Conservation (phyloP, 768 basidiomycete species). For the Phallus indusiatus region DNA sequence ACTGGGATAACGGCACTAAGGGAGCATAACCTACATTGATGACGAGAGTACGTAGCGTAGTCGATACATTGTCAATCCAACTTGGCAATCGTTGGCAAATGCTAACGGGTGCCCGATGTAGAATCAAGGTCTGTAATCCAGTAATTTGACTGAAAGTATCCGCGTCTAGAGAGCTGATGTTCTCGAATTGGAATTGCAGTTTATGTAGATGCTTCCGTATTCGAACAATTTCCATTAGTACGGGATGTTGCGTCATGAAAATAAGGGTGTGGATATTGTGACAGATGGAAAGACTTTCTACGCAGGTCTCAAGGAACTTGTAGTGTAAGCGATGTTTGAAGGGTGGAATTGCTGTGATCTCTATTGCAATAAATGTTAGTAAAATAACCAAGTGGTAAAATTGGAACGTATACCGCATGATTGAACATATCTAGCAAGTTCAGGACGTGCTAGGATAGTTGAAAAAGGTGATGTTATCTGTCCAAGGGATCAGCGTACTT, state of each 20-base stretch:
- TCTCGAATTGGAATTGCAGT: conserved; percentile 37
- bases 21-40: conserved; percentile 42
- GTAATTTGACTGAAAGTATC: conserved; percentile 30
- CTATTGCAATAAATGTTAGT: conserved; percentile 25
- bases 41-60: conserved; percentile 43
- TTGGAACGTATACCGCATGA: conserved; percentile 37
- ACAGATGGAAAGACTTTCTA: conserved; percentile 37
- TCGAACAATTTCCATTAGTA: conserved; percentile 39
- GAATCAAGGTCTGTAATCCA: conserved; percentile 34
- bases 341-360: conserved; percentile 40
- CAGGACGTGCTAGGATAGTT: conserved; percentile 40
- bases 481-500: conserved; percentile 15
- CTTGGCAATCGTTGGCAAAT: conserved; percentile 47
- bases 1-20: not conserved
- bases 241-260: conserved; percentile 40
- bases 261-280: conserved; percentile 47
- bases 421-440: conserved; percentile 49
- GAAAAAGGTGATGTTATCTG: conserved; percentile 49
- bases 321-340: conserved; percentile 22
- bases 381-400: not conserved
- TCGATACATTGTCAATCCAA: conserved; percentile 39
- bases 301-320: conserved; percentile 46
- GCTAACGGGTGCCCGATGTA: conserved; percentile 58
- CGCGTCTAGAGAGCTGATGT: conserved; percentile 44
- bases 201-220: conserved; percentile 35